Evolutionary conservation across 2,329 filamentous ascomycete species (phyloP).

Genomic region (Chalaropsis thielavioides): DNA sequence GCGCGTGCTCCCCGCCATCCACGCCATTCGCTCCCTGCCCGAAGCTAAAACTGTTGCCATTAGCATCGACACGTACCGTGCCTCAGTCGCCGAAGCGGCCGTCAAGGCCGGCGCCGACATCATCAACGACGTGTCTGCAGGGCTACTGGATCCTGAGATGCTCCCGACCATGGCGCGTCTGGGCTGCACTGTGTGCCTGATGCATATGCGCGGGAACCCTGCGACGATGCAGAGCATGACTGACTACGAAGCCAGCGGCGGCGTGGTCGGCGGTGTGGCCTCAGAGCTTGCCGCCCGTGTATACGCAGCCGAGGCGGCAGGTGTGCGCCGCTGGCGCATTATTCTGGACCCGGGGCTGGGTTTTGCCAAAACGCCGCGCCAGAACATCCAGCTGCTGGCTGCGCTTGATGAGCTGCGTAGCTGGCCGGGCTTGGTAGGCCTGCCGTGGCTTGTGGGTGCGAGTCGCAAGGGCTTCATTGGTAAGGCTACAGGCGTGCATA

Average conservation of each 20-base stretch:
- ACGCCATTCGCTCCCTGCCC: constrained; percentile 52
- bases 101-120: constrained; percentile 72
- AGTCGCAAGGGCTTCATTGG: constrained; percentile 88
- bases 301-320: constrained; percentile 59
- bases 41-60: constrained; percentile 52
- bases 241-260: constrained; percentile 52
- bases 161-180: constrained; percentile 62
- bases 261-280: constrained; percentile 50
- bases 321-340: constrained; percentile 83
- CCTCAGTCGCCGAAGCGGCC: constrained; percentile 63
- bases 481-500: constrained; percentile 58
- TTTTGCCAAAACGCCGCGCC: constrained; percentile 70
- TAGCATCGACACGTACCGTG: constrained; percentile 86
- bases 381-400: constrained; percentile 70
- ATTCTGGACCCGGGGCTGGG: constrained; percentile 88
- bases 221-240: constrained; percentile 61
- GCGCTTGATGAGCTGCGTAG: constrained; percentile 48
- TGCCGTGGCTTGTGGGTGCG: constrained; percentile 81
- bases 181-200: constrained; percentile 65
- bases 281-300: constrained; percentile 57
- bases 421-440: constrained; percentile 48
- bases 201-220: constrained; percentile 88
- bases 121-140: constrained; percentile 87
- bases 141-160: constrained; percentile 66
- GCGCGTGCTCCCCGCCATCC: constrained; percentile 67